Base-by-base conservation (phyloP, 2,329 filamentous ascomycete species). In the Sclerotinia borealis region DNA sequence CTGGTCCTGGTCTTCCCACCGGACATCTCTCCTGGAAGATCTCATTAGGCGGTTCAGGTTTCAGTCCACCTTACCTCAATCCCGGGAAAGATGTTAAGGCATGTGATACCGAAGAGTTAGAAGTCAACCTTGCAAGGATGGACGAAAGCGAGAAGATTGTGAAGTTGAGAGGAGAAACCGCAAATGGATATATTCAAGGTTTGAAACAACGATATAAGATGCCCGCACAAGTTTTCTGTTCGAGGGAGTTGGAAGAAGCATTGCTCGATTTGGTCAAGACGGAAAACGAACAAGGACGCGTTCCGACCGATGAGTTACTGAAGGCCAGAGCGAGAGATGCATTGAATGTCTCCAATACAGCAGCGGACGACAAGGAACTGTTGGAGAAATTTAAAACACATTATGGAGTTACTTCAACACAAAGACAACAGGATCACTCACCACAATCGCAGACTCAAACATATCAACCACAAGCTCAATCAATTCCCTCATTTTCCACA, bases 181-280 rank as follows among this genome's bases (percentile, higher is more conserved):
- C 79, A 0, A 81, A 81, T 73, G 79, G 78, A 58, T 85, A 78
- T 68, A 68, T 83, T 39, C 76, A 78, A 66, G 76, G 75, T 2
- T 74, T 84, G 41, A 36, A 39, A n/a, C 74, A 76, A 1, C 76
- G 79, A 7, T 79, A 78, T 64, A 74, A 77, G 17, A 77, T 78
- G 11, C 81, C 81, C 0, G 80, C 82, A 0, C 73, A 73, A 10
- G 77, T 86, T 0, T 87, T 87, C 71, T 85, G 82, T 72, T 84
- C 81, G 22, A 77, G 82, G 8, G 83, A 86, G 69, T 77, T 87
- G 27, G 85, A 87, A 72, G 75, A 72, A n/a, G 82, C 80, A 2
- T 75, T 87, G 17, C 71, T 77, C 13, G 76, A 78, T 22, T 84
- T 80, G 66, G 81, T 84, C 7, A 74, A 77, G 36, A 70, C 73